Evolutionary conservation across 371 early-diverging fungal species (phyloP), one percentile per base, ranked within the genome.

Genomic region (Mucor irregularis): DNA sequence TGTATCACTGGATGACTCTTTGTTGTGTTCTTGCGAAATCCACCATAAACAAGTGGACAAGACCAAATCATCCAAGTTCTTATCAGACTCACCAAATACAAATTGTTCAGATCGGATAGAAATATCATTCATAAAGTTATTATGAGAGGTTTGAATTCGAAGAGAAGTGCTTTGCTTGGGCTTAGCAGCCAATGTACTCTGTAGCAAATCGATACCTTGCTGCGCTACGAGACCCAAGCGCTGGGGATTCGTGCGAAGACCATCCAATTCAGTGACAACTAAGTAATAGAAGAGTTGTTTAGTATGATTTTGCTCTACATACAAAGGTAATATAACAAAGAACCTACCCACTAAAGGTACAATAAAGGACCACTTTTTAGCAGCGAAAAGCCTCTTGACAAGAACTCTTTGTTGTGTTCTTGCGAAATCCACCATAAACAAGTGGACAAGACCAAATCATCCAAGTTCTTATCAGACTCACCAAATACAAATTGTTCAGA

Each of bases 201-300:
- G 82, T 53, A 86, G 56, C 42, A 80, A 78, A 2, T 52, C 57
- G 25, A 86, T 64, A 1, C 83, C 85, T 10, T 76, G 71, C 5
- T 61, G 51, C 2, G 87, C 85, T 16, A 81, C 72, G 7, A 66
- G 65, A 0, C 87, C 87, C 16, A 87, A 59, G 0, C 78, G 79
- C 0, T 83, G 72, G 2, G 83, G 66, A 43, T 84, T 87, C 22
- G 78, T 65, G 40, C 70, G 62, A 21, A 87, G 62, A 5, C 87
- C 87, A 62, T 85, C 87, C 64, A 87, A 52, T 61, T 87, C 87
- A 22, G 87, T 87, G 16, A 87, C 62, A 10, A 85, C 85, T 78
- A 53, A 19, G 24, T 35, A 25, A 25, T 30, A 39, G 47, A 19
- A 31, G 1, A 8, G 2, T 46, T 38, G 13, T 13, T 16, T 33